Evolutionary conservation across 805 yeast genomes (phyloP).

Genomic region (Zygosaccharomyces siamensis): DNA sequence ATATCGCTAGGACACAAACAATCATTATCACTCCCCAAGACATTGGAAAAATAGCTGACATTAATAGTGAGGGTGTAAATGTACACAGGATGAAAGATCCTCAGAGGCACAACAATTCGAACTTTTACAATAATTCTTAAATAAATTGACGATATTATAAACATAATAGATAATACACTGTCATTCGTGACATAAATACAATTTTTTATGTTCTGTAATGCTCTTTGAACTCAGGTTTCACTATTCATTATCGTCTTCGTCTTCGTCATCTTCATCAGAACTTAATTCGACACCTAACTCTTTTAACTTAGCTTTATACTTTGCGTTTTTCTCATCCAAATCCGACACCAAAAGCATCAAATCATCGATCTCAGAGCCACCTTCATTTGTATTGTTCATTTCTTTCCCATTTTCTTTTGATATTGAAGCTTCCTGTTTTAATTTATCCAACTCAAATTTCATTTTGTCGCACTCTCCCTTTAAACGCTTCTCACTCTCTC

Average conservation of each 20-base stretch:
- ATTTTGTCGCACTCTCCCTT: conserved; percentile 3
- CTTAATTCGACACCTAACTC: conserved; percentile 56
- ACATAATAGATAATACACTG: background rate
- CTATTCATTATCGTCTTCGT: conserved; percentile 19
- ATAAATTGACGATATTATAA: background rate
- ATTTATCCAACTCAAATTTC: conserved; percentile 6
- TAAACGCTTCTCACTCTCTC: conserved; percentile 2
- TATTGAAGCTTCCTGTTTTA: conserved; percentile 6
- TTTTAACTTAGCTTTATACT: conserved; percentile 50
- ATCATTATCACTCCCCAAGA: conserved; percentile 94
- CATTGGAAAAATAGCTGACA: conserved; percentile 56
- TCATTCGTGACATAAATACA: background rate
- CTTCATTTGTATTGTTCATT: conserved; percentile 12
- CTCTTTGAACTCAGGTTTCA: background rate
- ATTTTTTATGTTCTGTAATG: background rate
- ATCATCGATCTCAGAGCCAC: conserved; percentile 48
- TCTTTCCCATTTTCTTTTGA: conserved; percentile 11
- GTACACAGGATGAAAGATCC: conserved; percentile 58
- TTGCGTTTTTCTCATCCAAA: conserved; percentile 60
- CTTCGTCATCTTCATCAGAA: conserved; percentile 58
- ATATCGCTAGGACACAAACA: conserved; percentile 65
- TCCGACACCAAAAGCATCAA: conserved; percentile 72
- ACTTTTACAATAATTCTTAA: conserved; percentile 8
- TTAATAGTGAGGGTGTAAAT: conserved; percentile 55
- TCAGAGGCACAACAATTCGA: conserved; percentile 30